Conservation (phyloP, 2,329 filamentous ascomycete species). For the Bipolaris bicolor region DNA sequence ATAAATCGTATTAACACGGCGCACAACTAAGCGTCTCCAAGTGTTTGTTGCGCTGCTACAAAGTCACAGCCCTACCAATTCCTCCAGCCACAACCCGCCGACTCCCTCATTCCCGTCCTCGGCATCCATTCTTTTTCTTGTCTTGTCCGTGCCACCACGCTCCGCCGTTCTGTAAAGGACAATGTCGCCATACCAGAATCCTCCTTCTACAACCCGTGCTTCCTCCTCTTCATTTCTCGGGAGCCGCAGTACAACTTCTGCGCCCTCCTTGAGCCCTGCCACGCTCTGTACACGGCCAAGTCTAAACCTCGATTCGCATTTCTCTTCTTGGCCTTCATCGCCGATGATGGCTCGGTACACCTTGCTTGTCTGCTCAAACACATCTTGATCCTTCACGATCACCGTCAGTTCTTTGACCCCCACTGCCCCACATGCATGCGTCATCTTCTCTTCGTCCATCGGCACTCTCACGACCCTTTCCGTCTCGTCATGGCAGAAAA, state of each 20-base stretch:
- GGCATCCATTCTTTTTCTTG: constrained; percentile 21
- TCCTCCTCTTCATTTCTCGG: constrained; percentile 27
- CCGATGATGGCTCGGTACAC: constrained; percentile 28
- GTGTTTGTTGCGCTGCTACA: neutral
- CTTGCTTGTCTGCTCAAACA: constrained; percentile 21
- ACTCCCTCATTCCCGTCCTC: constrained; percentile 19
- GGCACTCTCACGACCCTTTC: constrained; percentile 63
- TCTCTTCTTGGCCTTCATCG: neutral
- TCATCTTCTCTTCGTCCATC: constrained; percentile 44
- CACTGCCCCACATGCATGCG: constrained; percentile 59
- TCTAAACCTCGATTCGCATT: constrained; percentile 18
- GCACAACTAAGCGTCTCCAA: no score
- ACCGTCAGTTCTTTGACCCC: constrained; percentile 50
- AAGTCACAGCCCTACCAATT: constrained; percentile 14
- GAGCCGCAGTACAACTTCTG: constrained; percentile 29
- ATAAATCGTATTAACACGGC: no score
- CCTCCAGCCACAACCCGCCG: constrained; percentile 35
- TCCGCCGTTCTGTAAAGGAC: constrained; percentile 25
- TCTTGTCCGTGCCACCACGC: constrained; percentile 14
- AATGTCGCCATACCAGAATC: constrained; percentile 39
- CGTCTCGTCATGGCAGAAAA: constrained; percentile 67
- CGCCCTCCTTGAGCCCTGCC: constrained; percentile 18
- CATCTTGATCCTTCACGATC: constrained; percentile 25
- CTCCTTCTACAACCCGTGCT: constrained; percentile 17
- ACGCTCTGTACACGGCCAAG: constrained; percentile 25